A percentile compares a stretch with the other conserved stretches of the same genome.
These are phyloP conservation scores for Colletotrichum kahawae DNA, from an alignment of 2,329 filamentous ascomycete genomes.

Conservation along the genomic window DNA sequence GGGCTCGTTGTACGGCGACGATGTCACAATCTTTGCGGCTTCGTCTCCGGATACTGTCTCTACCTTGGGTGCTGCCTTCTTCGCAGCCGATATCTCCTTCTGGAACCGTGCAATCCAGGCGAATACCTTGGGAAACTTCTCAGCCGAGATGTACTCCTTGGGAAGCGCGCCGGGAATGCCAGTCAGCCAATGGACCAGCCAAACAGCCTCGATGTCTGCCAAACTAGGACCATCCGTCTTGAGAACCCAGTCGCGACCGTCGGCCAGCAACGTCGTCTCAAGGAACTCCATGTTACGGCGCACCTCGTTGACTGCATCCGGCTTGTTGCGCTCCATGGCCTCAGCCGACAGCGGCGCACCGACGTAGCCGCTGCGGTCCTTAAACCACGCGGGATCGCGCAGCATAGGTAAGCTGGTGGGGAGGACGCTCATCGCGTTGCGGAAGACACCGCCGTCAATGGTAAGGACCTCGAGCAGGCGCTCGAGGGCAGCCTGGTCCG, in stretches of 20 bases:
- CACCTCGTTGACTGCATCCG: slow-evolving; percentile 62
- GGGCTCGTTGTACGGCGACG: slow-evolving; percentile 49
- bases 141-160: slow-evolving; percentile 52
- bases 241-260: slow-evolving; percentile 71
- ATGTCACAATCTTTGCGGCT: slow-evolving; percentile 43
- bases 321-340: slow-evolving; percentile 36
- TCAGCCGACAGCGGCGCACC: slow-evolving; percentile 30
- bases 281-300: slow-evolving; percentile 59
- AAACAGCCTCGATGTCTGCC: slow-evolving; percentile 73
- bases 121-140: slow-evolving; percentile 63
- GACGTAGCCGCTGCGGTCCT: slow-evolving; percentile 56
- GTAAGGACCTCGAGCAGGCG: slow-evolving; percentile 61
- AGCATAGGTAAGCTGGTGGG: slow-evolving; percentile 59
- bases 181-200: slow-evolving; percentile 70
- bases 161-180: slow-evolving; percentile 61
- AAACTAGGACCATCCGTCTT: slow-evolving; percentile 56
- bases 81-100: slow-evolving; percentile 47
- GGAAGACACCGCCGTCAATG: slow-evolving; percentile 64
- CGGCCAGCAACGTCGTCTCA: slow-evolving; percentile 66
- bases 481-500: slow-evolving; percentile 51
- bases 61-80: slow-evolving; percentile 36
- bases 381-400: slow-evolving; percentile 61
- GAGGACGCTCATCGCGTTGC: slow-evolving; percentile 56
- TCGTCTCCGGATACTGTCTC: slow-evolving; percentile 56
- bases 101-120: slow-evolving; percentile 70